Conservation (phyloP, 192 early-diverging fungal species). For the Dissophora ornata region DNA sequence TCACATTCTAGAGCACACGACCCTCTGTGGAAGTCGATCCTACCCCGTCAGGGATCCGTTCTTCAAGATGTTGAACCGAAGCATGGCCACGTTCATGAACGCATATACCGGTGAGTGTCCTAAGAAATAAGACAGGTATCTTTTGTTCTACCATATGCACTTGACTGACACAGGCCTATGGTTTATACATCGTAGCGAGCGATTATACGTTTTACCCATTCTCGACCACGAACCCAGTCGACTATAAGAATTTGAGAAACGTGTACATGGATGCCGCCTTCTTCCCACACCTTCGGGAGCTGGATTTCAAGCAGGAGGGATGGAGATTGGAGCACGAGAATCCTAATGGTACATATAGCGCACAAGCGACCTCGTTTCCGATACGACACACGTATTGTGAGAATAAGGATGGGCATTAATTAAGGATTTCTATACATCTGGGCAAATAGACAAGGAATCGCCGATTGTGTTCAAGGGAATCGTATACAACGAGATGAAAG, state of each 20-base stretch:
- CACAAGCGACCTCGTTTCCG: too few relatives aligned
- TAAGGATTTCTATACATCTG: neutral
- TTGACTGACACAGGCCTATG: too few relatives aligned
- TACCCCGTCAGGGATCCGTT: constrained; percentile 98
- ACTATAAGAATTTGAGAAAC: constrained; percentile 88
- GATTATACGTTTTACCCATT: constrained; percentile 96
- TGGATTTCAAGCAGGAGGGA: constrained; percentile 95
- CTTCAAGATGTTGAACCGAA: constrained; percentile 97
- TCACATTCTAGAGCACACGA: constrained; percentile 95
- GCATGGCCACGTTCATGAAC: constrained; percentile 97
- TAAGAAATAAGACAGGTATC: neutral
- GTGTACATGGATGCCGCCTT: constrained; percentile 96
- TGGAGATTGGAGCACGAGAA: constrained; percentile 91
- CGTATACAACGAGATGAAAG: constrained; percentile 99
- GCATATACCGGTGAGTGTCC: constrained; percentile 80
- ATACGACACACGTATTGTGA: too few relatives aligned
- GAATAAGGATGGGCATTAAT: too few relatives aligned
- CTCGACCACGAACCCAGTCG: constrained; percentile 87
- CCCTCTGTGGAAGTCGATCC: constrained; percentile 86
- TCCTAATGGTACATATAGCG: constrained; percentile 54
- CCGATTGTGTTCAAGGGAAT: constrained; percentile 93
- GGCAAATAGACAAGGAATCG: constrained; percentile 61
- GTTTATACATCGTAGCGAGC: too few relatives aligned
- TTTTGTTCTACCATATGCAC: too few relatives aligned
- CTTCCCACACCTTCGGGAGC: constrained; percentile 76